Conservation (phyloP, 2,329 filamentous ascomycete species). For the Exutisphaerella laricina region DNA sequence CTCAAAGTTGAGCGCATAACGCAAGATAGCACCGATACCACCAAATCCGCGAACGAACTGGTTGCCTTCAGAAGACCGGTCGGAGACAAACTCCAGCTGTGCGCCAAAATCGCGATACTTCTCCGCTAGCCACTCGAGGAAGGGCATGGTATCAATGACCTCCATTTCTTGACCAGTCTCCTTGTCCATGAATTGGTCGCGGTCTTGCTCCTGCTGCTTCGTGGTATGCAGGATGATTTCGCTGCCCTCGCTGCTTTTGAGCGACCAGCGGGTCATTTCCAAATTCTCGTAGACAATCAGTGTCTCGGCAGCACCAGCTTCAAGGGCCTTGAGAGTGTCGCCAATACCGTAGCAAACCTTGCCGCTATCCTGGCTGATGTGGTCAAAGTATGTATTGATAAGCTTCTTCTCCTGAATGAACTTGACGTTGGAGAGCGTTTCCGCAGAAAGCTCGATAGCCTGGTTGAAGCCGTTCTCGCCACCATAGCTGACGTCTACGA, state of each 20-base stretch:
- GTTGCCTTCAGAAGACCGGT: constrained; percentile 95
- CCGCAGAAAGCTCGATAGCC: constrained; percentile 89
- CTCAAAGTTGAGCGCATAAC: constrained; percentile 99
- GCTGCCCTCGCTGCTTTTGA: constrained; percentile 70
- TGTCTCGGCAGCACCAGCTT: constrained; percentile 89
- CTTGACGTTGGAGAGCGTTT: constrained; percentile 98
- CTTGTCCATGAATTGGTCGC: constrained; percentile 88
- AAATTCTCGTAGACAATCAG: constrained; percentile 97
- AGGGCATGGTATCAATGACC: constrained; percentile 75
- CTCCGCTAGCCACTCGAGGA: constrained; percentile 99
- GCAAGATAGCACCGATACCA: constrained; percentile 93
- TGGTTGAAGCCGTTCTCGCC: constrained; percentile 99
- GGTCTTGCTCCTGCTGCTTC: constrained; percentile 74
- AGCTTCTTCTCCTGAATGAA: constrained; percentile 99
- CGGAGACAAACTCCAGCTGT: constrained; percentile 92
- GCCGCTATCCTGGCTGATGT: constrained; percentile 96
- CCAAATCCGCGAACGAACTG: constrained; percentile 99
- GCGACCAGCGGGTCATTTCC: constrained; percentile 83
- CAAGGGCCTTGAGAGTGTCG: constrained; percentile 92
- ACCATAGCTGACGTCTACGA: constrained; percentile 97
- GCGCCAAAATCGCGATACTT: constrained; percentile 98
- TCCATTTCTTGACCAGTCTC: constrained; percentile 98
- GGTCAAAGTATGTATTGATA: constrained; percentile 97
- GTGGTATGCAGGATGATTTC: constrained; percentile 80
- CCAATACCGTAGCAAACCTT: constrained; percentile 98